A percentile compares a stretch with the other conserved stretches of the same genome.
Conservation (phyloP, 768 basidiomycete genomes). For the Suillus tomentosus region DNA sequence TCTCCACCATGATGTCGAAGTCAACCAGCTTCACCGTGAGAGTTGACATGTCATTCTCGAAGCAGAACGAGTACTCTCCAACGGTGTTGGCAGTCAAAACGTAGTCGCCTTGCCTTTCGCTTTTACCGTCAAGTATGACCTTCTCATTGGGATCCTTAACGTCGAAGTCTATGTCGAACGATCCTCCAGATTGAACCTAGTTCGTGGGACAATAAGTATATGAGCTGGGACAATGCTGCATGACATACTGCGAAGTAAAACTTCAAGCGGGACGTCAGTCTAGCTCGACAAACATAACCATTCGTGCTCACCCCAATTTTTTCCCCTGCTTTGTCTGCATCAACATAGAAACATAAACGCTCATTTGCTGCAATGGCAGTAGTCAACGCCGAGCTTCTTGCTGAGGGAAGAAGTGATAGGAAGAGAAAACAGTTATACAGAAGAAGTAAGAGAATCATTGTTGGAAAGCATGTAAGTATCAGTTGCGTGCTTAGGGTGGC, state of each 20-base stretch:
- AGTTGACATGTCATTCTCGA: slow-evolving; percentile 96
- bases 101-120: slow-evolving; percentile 95
- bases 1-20: slow-evolving; percentile 98
- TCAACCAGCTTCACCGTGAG: slow-evolving; percentile 93
- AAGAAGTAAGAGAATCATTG: slow-evolving; percentile 25
- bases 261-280: slow-evolving; percentile 38
- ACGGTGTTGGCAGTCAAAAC: slow-evolving; percentile 92
- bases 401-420: slow-evolving; percentile 34
- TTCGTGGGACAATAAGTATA: background rate
- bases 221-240: background rate
- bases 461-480: background rate
- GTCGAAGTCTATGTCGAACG: slow-evolving; percentile 94
- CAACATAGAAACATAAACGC: slow-evolving; percentile 90
- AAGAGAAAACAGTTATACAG: slow-evolving; percentile 29
- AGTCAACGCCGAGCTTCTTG: slow-evolving; percentile 69
- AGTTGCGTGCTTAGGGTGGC: background rate
- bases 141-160: slow-evolving; percentile 91
- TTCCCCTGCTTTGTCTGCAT: slow-evolving; percentile 93
- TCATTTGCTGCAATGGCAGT: slow-evolving; percentile 79
- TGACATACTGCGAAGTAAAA: slow-evolving; percentile 93
- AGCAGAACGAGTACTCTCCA: slow-evolving; percentile 95
- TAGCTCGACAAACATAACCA: slow-evolving; percentile 6
- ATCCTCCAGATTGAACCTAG: slow-evolving; percentile 95
- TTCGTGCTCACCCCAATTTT: slow-evolving; percentile 74
- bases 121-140: slow-evolving; percentile 81